Base-by-base conservation (phyloP, 225 moss, liverwort and hornwort species). In the Physcomitrellopsis africana region DNA sequence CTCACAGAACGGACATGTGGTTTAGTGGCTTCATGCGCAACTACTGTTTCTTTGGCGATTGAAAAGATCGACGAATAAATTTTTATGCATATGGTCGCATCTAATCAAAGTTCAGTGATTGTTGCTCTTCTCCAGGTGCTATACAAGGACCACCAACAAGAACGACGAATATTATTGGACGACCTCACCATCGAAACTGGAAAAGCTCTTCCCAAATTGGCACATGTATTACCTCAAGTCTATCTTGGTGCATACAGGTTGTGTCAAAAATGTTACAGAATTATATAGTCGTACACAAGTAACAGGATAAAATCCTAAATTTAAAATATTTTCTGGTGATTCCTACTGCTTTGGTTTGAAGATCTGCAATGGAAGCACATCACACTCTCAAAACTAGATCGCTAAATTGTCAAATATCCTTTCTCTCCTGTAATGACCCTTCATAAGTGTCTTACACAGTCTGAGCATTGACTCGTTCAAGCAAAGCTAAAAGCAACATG, bases 201-300 rank as follows among this genome's bases (percentile, higher is more conserved):
- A 51, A 49, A 42, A 48, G 79, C 72, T n/a, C 67, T 79, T 67
- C 79, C 67, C 7, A 57, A 72, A 37, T 59, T 78, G 72, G 51
- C 67, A 60, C 72, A 79, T 66, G 72, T 79, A 32, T 22, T 13
- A 16, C 24, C 58, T 11, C 16, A 7, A 58, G 23, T 58, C 58
- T 26, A 24, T 2, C 18, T 37, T 37, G 32, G 32, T 37, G 32
- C 32, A 37, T 37, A 37, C 7, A 37, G 32, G 32, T 4, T 37
- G 32, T 37, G 32, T 37, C 32, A 37, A 51, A 27, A 17, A 51
- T 0, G 65, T 15, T 47, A 11, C 29, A 53, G 53, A 26, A 26
- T 42, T 19, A 69, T 14, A 20, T 18, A 42, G 19, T 46, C 26
- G 18, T 37, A 19, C 19, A 13, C 8, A 66, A 26, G 26, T 48